Percentiles rank a stretch among this genome's conserved stretches.
phyloP scores from a whole-genome alignment of 1,139 yeast genomes.

The Arxiozyma slooffiae region DNA sequence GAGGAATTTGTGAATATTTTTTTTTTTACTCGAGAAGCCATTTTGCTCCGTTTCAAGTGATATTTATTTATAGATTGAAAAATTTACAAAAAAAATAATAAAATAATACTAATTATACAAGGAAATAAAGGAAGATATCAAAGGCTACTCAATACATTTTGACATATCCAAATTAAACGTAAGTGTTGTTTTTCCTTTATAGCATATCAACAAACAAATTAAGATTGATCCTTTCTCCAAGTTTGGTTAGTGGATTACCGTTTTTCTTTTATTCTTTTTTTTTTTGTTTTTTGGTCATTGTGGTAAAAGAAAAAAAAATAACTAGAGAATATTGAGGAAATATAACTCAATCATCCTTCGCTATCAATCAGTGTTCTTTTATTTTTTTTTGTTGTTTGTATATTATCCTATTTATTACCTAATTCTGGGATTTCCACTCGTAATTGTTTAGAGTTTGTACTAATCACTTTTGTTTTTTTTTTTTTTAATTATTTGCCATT shows the following conservation, averaged over 20 bases:
- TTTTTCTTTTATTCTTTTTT: too few species aligned
- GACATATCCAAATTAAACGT: too few species aligned
- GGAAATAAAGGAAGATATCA: background rate
- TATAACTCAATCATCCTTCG: background rate
- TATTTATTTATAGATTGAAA: background rate
- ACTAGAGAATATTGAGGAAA: background rate
- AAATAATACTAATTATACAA: too few species aligned
- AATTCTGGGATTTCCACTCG: background rate
- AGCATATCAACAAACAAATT: too few species aligned
- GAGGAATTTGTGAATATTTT: too few species aligned
- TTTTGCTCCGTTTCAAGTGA: background rate
- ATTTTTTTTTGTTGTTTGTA: too few species aligned
- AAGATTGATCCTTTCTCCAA: too few species aligned
- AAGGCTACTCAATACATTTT: background rate
- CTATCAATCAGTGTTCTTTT: background rate
- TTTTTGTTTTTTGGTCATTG: too few species aligned
- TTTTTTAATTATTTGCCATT: background rate
- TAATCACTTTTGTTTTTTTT: background rate
- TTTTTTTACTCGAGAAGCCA: background rate
- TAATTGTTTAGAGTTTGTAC: background rate
- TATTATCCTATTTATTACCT: background rate
- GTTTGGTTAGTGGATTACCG: background rate
- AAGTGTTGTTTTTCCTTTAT: too few species aligned
- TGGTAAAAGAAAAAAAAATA: background rate
- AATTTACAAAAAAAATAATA: background rate